These are phyloP conservation scores for Eucalyptus rudis DNA, from an alignment of 345 rosid genomes.

Conservation along the genomic window DNA sequence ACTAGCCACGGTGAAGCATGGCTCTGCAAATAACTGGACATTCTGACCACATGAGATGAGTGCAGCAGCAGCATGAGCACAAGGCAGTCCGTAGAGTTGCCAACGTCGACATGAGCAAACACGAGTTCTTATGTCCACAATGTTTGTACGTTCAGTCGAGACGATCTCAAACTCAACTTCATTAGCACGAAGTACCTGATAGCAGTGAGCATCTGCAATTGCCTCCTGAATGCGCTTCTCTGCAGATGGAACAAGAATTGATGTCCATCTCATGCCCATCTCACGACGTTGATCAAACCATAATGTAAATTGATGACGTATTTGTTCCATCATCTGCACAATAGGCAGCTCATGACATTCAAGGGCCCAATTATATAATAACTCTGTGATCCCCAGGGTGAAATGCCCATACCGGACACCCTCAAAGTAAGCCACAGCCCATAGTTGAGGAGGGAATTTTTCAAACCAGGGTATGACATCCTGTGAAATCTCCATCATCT, in stretches of 20 bases:
- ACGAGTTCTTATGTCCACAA: conserved; percentile 74
- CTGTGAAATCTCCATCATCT: conserved; percentile 88
- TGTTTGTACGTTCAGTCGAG: conserved; percentile 91
- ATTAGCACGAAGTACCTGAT: conserved; percentile 93
- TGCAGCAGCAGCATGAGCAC: conserved; percentile 97
- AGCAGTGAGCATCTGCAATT: conserved; percentile 80
- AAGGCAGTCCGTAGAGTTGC: conserved; percentile 92
- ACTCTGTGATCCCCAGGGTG: conserved; percentile 69
- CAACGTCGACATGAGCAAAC: conserved; percentile 91
- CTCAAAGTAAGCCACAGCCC: conserved; percentile 94
- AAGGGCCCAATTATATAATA: conserved; percentile 82
- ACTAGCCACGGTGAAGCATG: conserved; percentile 64
- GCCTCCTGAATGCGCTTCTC: conserved; percentile 80
- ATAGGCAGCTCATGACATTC: conserved; percentile 95
- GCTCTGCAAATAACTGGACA: conserved; percentile 70
- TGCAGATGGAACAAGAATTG: conserved; percentile 87
- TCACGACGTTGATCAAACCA: conserved; percentile 70
- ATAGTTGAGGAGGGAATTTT: conserved; percentile 65
- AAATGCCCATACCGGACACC: conserved; percentile 91
- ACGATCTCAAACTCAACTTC: conserved; percentile 98
- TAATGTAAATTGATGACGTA: conserved; percentile 43
- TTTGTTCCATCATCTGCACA: conserved; percentile 92
- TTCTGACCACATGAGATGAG: conserved; percentile 86
- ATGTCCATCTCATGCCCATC: conserved; percentile 67
- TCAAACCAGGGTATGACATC: conserved; percentile 76